These are phyloP conservation scores for Aspergillus flavus DNA, from an alignment of 2,329 filamentous ascomycete species.

Conservation along the genomic window DNA sequence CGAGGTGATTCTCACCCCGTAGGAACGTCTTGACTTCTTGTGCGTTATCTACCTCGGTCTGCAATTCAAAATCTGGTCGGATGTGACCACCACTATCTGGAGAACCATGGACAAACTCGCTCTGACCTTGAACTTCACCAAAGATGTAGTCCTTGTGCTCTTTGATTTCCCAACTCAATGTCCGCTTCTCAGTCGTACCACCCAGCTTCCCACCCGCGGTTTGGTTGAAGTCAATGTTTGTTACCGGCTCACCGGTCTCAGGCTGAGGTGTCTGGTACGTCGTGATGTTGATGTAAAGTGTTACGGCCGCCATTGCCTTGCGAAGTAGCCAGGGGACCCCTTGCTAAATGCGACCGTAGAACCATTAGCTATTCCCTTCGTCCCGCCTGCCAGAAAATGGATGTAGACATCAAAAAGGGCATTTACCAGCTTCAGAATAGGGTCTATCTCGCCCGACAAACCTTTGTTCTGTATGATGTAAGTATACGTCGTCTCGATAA, in stretches of 20 bases:
- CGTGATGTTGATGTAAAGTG: background rate
- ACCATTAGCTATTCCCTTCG: background rate
- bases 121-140: background rate
- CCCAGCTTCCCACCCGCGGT: background rate
- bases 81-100: background rate
- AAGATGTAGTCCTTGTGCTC: background rate
- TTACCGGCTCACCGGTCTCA: background rate
- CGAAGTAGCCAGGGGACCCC: background rate
- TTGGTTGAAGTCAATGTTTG: background rate
- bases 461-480: background rate
- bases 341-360: background rate
- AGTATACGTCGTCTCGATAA: too few relatives aligned
- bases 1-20: background rate
- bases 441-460: background rate
- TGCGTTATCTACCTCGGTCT: background rate
- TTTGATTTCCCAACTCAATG: background rate
- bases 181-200: background rate
- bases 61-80: background rate
- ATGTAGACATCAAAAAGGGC: background rate
- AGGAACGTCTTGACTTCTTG: background rate
- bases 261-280: background rate
- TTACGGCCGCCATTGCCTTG: background rate
- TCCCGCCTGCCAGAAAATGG: accelerated
- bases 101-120: background rate
- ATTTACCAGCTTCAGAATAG: background rate